phyloP scores from a whole-genome alignment of 2,329 filamentous ascomycete genomes.

The Emericellopsis atlantica region DNA sequence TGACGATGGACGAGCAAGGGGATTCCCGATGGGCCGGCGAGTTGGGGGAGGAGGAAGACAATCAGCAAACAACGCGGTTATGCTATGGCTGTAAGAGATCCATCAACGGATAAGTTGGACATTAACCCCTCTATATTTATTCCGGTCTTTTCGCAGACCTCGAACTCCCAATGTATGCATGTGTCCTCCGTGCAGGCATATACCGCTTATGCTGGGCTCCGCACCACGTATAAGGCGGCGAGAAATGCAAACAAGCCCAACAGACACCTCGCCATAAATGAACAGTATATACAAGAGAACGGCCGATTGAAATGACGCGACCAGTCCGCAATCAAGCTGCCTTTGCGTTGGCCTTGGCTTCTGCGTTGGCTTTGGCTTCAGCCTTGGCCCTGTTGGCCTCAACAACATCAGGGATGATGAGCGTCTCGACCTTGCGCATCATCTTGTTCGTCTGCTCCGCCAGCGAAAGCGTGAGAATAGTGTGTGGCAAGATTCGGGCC shows the following conservation, averaged over 20 bases:
- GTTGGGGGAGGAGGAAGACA: conserved; percentile 32
- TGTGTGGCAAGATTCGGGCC: conserved; percentile 88
- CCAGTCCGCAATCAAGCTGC: neutral
- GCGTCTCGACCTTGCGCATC: conserved; percentile 63
- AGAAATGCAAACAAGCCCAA: too few species aligned
- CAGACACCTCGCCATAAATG: too few species aligned
- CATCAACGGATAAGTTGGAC: conserved; percentile 28
- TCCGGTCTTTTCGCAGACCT: too few species aligned
- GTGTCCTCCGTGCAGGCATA: too few species aligned
- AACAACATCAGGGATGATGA: conserved; percentile 23
- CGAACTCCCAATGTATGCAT: too few species aligned
- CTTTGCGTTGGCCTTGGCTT: neutral
- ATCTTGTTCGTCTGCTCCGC: conserved; percentile 97
- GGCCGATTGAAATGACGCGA: neutral
- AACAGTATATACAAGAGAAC: too few species aligned
- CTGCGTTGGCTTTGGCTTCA: neutral
- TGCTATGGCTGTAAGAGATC: conserved; percentile 69
- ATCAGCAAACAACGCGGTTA: conserved; percentile 21
- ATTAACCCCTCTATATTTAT: too few species aligned
- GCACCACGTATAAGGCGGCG: too few species aligned
- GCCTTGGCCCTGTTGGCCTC: neutral
- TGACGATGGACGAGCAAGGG: conserved; percentile 49
- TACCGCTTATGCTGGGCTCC: too few species aligned
- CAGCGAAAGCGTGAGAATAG: conserved; percentile 81
- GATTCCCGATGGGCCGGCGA: conserved; percentile 52